Evolutionary conservation across 352 stramenopile species (phyloP).

Genomic region (Vaucheria bursata): DNA sequence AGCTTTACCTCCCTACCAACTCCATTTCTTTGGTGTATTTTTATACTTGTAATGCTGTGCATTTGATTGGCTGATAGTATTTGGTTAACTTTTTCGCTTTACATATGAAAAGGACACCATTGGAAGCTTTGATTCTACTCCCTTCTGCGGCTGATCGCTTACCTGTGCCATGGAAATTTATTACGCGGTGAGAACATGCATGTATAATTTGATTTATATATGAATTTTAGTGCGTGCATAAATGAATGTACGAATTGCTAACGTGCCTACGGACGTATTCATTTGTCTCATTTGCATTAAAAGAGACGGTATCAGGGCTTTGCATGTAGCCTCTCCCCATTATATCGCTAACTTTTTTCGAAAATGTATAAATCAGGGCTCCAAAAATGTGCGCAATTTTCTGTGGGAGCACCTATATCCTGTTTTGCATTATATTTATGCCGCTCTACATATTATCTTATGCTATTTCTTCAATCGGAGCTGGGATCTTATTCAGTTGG

Average conservation of each 20-base stretch:
- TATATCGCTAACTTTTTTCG: neutral
- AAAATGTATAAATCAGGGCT: constrained; percentile 13
- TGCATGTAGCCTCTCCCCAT: neutral
- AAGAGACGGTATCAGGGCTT: neutral
- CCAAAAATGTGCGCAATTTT: constrained; percentile 21
- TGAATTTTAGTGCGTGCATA: neutral
- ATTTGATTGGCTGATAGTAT: too few species aligned
- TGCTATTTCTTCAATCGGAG: constrained; percentile 18
- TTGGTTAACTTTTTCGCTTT: neutral
- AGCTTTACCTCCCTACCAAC: too few species aligned
- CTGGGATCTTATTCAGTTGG: constrained; percentile 22
- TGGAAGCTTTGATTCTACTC: constrained; percentile 22
- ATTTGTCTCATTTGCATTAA: neutral
- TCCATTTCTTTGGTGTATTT: too few species aligned
- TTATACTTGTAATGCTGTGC: too few species aligned
- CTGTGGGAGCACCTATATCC: constrained; percentile 13
- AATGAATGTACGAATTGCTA: neutral
- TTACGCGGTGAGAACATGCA: constrained; percentile 26
- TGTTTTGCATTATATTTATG: constrained; percentile 25
- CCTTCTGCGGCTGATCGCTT: constrained; percentile 33
- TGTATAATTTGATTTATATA: neutral
- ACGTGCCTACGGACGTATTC: neutral
- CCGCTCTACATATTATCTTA: constrained; percentile 33
- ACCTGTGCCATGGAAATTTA: constrained; percentile 25
- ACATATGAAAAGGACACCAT: constrained; percentile 9